Evolutionary conservation across 441 rosid genomes (phyloP), one percentile per base, ranked within the genome.

Genomic region (Rhodomyrtus psidioides): DNA sequence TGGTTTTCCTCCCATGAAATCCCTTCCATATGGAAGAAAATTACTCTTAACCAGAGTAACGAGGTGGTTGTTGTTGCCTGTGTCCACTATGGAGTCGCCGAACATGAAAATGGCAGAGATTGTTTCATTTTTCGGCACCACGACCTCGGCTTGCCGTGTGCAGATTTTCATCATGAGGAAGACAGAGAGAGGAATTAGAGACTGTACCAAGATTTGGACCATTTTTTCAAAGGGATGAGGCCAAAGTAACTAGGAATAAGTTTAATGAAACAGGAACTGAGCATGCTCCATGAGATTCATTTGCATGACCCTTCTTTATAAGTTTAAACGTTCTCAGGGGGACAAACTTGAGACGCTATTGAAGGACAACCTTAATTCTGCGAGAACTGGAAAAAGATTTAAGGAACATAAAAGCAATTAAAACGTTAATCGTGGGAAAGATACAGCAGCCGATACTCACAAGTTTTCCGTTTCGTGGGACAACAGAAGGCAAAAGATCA

Each of bases 31-130:
- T 8, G 90, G 96, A 76, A 92, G 93, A 88, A 90, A 93, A 53
- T 94, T 88, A 83, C 92, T 83, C 90, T 89, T 90, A 8, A 90
- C 87, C 14, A 84, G 23, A 7, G 96, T 88, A 27, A 49, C 14
- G n/a, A 91, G 62, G 34, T 88, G 28, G 21, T 93, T 90, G 88
- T 91, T 94, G 86, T 94, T 94, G 56, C 95, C 94, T 6, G 96
- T 85, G 88, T 93, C 95, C 9, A 92, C 91, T 9, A 91, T 83
- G 1, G 96, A 94, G 85, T 92, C 96, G 34, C 93, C 93, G 16
- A 94, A 89, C 85, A 84, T 82, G 62, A 94, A 62, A 15, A 93
- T 34, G 4, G 93, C 90, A 0, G 92, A 88, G 24, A 90, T n/a
- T 24, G 85, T 87, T 23, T 16, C 83, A 55, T 91, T 89, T 26